Base-by-base conservation (phyloP, 495 filamentous ascomycete genomes). In the Lepraria neglecta region DNA sequence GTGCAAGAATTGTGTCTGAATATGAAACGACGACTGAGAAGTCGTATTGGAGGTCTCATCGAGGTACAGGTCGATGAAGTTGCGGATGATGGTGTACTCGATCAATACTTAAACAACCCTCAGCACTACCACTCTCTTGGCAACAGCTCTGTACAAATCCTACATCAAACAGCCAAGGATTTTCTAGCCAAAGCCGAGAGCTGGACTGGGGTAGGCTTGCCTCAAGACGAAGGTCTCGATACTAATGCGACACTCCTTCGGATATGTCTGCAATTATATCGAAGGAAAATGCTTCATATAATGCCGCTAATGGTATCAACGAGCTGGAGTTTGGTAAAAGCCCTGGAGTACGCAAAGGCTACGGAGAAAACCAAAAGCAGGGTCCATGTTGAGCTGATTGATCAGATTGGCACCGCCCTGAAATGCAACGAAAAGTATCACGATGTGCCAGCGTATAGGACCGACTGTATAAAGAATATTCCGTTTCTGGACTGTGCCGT, bases 241-340 rank as follows among this genome's bases (percentile, higher is more conserved):
- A 17, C 17, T 10, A 21, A 46, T 19, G 44, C 7, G 44, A 46
- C n/a, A 46, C 17, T 46, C 44, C 44, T 46, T 3, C 3, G 44
- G 17, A 46, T 46, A 46, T 46, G 15, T 21, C 44, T 46, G 44
- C 44, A 46, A 21, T 46, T 21, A 46, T 46, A 45, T 45, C 43
- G 43, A n/a, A 45, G 43, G 43, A 19, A 45, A 15, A 3, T 19
- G 43, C 43, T 15, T 45, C 43, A 45, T 45, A 45, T 45, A 45
- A 3, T n/a, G 5, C 43, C 43, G 1, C 19, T 45, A 15, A 1
- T n/a, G 1, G 2, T 1, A 0, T 45, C 1, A 4, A 19, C 43
- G 43, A n/a, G 43, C 43, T 45, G 43, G 43, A 45, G 43, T 45
- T 5, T 45, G 43, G 43, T 45, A 45, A 19, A 45, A 45, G 43